Percentiles rank a stretch among this genome's conserved stretches.
Evolutionary conservation across 768 basidiomycete genomes (phyloP).

Genomic region (Boletus rubroflammeus): DNA sequence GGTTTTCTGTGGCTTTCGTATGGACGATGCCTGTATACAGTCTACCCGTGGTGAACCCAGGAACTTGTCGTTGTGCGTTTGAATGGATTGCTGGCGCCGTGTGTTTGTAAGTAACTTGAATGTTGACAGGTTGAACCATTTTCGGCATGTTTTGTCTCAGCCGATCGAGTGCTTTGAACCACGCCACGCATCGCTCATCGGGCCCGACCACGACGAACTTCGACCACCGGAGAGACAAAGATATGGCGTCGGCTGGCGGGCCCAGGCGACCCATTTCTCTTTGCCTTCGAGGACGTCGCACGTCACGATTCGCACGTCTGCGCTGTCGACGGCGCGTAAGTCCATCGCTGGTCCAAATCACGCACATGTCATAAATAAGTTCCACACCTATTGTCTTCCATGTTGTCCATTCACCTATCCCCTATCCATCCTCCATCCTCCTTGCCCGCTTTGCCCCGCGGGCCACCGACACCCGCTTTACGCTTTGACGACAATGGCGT

Average conservation of each 20-base stretch:
- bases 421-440: not conserved
- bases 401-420: not conserved
- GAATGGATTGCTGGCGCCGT: no score
- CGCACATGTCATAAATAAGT: not conserved
- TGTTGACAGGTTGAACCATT: no score
- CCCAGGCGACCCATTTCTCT: not conserved
- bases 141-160: not conserved
- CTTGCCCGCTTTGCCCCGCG: constrained; percentile 1
- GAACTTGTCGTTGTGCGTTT: no score
- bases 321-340: not conserved
- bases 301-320: not conserved
- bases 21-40: no score
- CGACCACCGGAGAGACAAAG: not conserved
- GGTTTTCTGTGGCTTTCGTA: no score
- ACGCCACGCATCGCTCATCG: not conserved
- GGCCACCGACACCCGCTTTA: not conserved
- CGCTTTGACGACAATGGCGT: constrained; percentile 16
- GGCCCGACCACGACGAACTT: no score
- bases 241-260: not conserved
- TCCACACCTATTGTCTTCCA: constrained; percentile 8
- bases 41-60: no score
- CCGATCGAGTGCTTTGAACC: not conserved
- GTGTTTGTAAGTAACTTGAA: no score
- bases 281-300: not conserved
- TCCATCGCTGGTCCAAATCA: not conserved